Base-by-base conservation (phyloP, 352 stramenopile species). In the Globisporangium solare region DNA sequence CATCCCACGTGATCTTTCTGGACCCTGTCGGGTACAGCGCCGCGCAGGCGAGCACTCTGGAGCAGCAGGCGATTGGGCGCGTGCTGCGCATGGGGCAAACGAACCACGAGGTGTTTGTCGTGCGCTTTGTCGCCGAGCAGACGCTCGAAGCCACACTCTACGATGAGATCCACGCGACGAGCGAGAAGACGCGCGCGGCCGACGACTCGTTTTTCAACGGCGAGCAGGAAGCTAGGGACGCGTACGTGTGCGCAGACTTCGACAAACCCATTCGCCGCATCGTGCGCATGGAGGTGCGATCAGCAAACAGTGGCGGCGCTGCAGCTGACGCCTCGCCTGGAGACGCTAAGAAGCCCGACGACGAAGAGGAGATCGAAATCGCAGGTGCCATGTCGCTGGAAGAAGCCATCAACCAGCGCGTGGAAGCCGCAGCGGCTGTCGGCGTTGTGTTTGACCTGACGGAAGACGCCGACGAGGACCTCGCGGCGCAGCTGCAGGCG, bases 1-100 rank as follows among this genome's bases (percentile, higher is more conserved):
- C 86, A 15, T 90, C 81, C 7, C 85, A 93, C 41, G 77, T 94
- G 21, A 78, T 94, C 42, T 87, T 95, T 58, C 50, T 95, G 7
- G 86, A 95, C 46, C 81, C 82, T 1, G 77, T 89, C 11, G 82
- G 86, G 11, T 80, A 68, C 45, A 89, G 71, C 46, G 70, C 79
- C 2, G 74, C 72, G n/a, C 82, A 95, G 51, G 86, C 79, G 32
- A 86, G 74, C 35, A 79, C 83, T 15, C 63, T 94, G 24, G 86
- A 94, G 67, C 71, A 86, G 52, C 86, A 95, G 41, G 86, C 86
- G 17, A 89, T 94, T 56, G 86, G 86, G 32, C 82, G 86, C 31
- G 86, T 92, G 50, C 63, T 95, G 21, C 76, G 86, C 11, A 95
- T 95, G 83, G 86, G 86, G 8, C 86, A 95, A 63, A 75, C 69